Base-by-base conservation (phyloP, 2,329 filamentous ascomycete species). In the Fusarium marasasianum region DNA sequence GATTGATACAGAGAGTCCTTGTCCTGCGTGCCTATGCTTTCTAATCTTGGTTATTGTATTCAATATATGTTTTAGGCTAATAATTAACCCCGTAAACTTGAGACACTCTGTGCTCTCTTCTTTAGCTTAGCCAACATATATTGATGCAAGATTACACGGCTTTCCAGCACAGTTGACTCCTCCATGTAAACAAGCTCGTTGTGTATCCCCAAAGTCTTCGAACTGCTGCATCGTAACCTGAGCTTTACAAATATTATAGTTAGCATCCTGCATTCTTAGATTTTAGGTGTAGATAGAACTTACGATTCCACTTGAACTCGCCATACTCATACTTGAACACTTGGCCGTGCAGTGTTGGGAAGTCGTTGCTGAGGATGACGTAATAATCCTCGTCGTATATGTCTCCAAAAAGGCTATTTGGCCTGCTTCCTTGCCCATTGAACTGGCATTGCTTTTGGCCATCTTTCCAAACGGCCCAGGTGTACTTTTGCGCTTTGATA, bases 11-110 rank as follows among this genome's bases (percentile, higher is more conserved):
- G 13, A 33, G 33, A 33, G 33, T 33, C 33, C 33, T 8, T 1
- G 33, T 33, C 1, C 1, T 33, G 13, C 7, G 13, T 33, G 33
- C 1, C 6, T 33, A 15, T 33, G 5, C 1, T 33, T 33, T 33
- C 13, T 15, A 33, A 33, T 33, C 33, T 33, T 1, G 1, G 13
- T 15, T 33, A 15, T 33, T 33, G 33, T 33, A 33, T 33, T 1
- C 1, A 1, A 15, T 6, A 33, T 33, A 33, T 33, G 1, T 15
- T 33, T 15, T 33, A 33, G 0, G 33, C 0, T 33, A 3, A 33
- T 41, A 14, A 41, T 41, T 41, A 2, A 41, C 7, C 40, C 7
- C 1, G 5, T 7, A 41, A 13, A n/a, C 13, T 14, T 44, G 10
- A 24, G 6, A 44, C 7, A 24, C 7, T 7, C 11, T 24, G 15